phyloP scores from a whole-genome alignment of 2,329 filamentous ascomycete species.

The Xylaria sp. region DNA sequence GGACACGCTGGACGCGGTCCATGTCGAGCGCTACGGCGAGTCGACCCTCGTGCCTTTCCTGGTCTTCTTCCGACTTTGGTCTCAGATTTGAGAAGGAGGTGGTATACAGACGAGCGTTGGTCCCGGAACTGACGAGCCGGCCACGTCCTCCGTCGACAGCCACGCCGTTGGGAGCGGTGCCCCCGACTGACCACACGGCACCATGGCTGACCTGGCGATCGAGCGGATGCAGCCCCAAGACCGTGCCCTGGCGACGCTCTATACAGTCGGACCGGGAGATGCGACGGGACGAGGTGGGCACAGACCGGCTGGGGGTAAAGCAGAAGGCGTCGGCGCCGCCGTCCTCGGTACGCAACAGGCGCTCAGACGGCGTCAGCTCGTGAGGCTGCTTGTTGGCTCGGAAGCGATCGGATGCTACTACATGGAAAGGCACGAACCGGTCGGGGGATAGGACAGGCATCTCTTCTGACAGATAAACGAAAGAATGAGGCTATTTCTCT shows the following conservation, averaged over 20 bases:
- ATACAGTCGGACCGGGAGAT: constrained; percentile 47
- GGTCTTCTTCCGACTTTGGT: constrained; percentile 66
- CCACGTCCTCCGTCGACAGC: constrained; percentile 72
- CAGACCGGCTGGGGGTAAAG: constrained; percentile 48
- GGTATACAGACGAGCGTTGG: constrained; percentile 74
- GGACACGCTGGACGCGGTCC: constrained; percentile 73
- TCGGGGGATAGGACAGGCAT: constrained; percentile 54
- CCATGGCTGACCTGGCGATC: constrained; percentile 70
- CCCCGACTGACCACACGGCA: constrained; percentile 81
- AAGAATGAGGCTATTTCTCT: constrained; percentile 45
- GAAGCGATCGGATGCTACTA: constrained; percentile 57
- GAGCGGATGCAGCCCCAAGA: constrained; percentile 46
- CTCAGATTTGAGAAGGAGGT: constrained; percentile 60
- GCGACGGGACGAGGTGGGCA: constrained; percentile 45
- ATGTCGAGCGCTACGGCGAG: constrained; percentile 85
- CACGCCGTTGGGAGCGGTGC: constrained; percentile 63
- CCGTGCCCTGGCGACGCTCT: constrained; percentile 45
- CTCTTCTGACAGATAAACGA: constrained; percentile 42
- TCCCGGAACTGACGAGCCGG: constrained; percentile 73
- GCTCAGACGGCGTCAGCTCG: constrained; percentile 58
- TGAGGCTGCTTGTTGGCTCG: constrained; percentile 57
- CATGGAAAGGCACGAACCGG: constrained; percentile 62
- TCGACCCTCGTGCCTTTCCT: constrained; percentile 76
- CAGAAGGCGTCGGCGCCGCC: constrained; percentile 59
- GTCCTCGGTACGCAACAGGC: constrained; percentile 56